Base-by-base conservation (phyloP, 2,329 filamentous ascomycete genomes). In the Cercospora sp. region DNA sequence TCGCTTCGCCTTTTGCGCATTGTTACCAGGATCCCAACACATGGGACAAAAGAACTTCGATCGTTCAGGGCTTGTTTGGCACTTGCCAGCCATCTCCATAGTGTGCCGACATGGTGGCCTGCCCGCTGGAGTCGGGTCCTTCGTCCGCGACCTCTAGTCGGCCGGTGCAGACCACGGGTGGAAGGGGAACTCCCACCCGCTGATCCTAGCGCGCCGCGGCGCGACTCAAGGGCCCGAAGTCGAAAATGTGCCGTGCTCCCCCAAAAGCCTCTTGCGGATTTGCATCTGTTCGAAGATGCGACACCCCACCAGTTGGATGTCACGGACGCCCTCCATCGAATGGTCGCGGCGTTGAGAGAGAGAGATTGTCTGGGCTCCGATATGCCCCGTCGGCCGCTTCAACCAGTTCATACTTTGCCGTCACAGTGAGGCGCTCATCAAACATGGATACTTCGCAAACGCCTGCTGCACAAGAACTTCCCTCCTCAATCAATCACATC, bases 151-250 rank as follows among this genome's bases (percentile, higher is more conserved):
- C 51, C 51, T 55, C 51, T 43, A 61, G 58, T 18, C 32, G 24
- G n/a, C 13, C 16, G 43, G 53, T 26, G 28, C 43, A 13, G 28
- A n/a, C n/a, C n/a, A 63, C 45, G 43, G 32, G 40, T 13, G 18
- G 18, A 24, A 55, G 8, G 55, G 49, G 51, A 59, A 60, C 59
- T 63, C 60, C 65, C 65, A 66, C 65, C 58, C 65, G 65, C 60
- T 63, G 7, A 18, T 49, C 45, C 26, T 66, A 66, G 65, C 65
- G 49, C 30, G 9, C 49, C 43, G 37, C 55, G 24, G 26, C 59
- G 45, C 63, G 63, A 66, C 34, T 66, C 55, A 61, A 21, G 57
- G 3, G 45, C 45, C 57, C 37, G 32, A 67, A 45, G 49, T 59
- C 65, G 53, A 32, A 63, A 63, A 67, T 63, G 60, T 63, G 65